Evolutionary conservation across 495 filamentous ascomycete species (phyloP), one percentile per base, ranked within the genome.

Genomic region (Talaromyces ruber): DNA sequence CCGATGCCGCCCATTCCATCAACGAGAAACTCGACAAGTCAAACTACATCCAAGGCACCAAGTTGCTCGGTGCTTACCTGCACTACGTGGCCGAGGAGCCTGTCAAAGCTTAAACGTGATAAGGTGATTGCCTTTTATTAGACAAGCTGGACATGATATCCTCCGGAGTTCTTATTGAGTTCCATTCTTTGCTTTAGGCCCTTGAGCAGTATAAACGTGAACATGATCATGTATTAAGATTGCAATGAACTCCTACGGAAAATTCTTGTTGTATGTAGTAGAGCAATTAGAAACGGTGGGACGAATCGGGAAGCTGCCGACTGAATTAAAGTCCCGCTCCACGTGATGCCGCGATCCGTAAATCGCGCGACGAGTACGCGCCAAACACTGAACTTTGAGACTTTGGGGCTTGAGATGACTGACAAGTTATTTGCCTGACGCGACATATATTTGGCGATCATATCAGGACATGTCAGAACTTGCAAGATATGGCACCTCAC

Each of bases 1-100:
- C 94, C 22, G 94, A 99, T 79, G 93, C 89, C 56, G 94, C 94
- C 25, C 94, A 99, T 76, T 93, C 89, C 32, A 89, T 96, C 72
- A 99, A 99, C 71, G 94, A 99, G 81, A 99, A 99, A 80, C 82
- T 99, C 45, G 94, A 99, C 74, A 89, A 86, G 81, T 84, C 82
- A 72, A 99, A 99, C 71, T 99, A 98, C 72, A 94, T 99, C 68
- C 92, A 98, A 79, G 94, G 94, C n/a, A 97, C 87, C 65, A 98
- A 98, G 81, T 73, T 98, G 54, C 73, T 98, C 57, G 94, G 94
- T 16, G 92, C 94, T 18, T 99, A 99, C 71, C 76, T 99, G 70
- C 94, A 98, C 78, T 97, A 96, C 68, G 92, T 96, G 60, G 91
- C 93, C 1, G 93, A 93, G 69, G 93, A 99, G 79, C 86, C 90